Evolutionary conservation across 768 basidiomycete genomes (phyloP), one percentile per base, ranked within the genome.

Genomic region (Rhizopogon vinicolor): DNA sequence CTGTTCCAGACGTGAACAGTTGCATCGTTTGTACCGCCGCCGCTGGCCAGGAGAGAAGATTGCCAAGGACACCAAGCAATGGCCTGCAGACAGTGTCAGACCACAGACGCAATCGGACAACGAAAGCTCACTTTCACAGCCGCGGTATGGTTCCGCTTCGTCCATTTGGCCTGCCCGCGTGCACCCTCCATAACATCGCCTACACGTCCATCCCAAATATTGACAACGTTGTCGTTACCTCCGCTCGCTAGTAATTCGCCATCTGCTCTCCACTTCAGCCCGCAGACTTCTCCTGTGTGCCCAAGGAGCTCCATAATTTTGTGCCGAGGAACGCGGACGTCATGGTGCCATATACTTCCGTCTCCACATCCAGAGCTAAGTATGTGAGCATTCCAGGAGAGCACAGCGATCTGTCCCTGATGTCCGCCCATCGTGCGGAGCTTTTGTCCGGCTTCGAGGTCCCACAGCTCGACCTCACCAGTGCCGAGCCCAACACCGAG

Each of bases 61-160:
- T 94, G 91, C 97, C 97, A 98, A 0, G 96, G 93, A 60, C 93
- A 96, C 93, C 97, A 99, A 1, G 93, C 93, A 53, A 99, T 75
- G 1, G 94, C 95, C 91, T 93, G 4, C 35, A 60, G n/a, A 55
- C 16, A 45, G 51, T 37, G 35, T 29, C 9, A 39, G 52, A 45
- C 31, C 57, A 16, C 44, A 53, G 8, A 16, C 50, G 10, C 19
- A 48, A n/a, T 44, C 44, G 7, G 22, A 54, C 35, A 33, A 5
- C 9, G 19, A n/a, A n/a, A 39, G 37, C 43, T 19, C 55, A 79
- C 85, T 77, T 89, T 89, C 55, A 89, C 87, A 1, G 93, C 93
- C 0, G 93, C 93, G 0, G 89, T 91, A 67, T 96, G 93, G 67
- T 91, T 93, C 44, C 88, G 75, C 71, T 95, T 94, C 22, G 89